Evolutionary conservation across 768 basidiomycete species (phyloP).

Genomic region (Mycena polygramma): DNA sequence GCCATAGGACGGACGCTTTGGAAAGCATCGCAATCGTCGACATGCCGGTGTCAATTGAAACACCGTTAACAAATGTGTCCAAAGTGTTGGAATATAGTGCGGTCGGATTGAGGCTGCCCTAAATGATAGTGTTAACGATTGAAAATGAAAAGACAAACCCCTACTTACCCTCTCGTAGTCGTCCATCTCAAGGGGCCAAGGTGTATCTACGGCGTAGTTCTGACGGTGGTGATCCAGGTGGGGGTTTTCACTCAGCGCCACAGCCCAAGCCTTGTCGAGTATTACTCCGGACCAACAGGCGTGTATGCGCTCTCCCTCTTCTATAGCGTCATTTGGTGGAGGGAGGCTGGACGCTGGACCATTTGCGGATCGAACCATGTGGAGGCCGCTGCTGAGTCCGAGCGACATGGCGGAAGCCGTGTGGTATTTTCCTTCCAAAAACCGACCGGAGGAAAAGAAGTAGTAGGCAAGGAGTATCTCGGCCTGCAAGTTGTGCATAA

Average conservation of each 20-base stretch:
- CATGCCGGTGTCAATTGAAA: background rate
- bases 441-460: conserved; percentile 63
- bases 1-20: conserved; percentile 14
- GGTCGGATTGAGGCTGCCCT: conserved; percentile 8
- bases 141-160: no score
- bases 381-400: conserved; percentile 51
- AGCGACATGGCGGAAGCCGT: conserved; percentile 52
- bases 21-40: conserved; percentile 11
- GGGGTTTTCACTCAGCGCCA: conserved; percentile 53
- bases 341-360: conserved; percentile 47
- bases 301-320: conserved; percentile 54
- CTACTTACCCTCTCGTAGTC: conserved; percentile 49
- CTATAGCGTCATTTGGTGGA: conserved; percentile 44
- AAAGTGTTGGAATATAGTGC: conserved; percentile 10
- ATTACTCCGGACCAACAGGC: conserved; percentile 52
- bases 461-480: conserved; percentile 69
- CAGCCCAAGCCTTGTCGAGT: conserved; percentile 57
- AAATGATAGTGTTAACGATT: background rate
- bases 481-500: conserved; percentile 63
- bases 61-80: background rate
- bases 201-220: conserved; percentile 45
- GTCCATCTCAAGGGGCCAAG: conserved; percentile 54
- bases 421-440: conserved; percentile 60
- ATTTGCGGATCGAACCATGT: conserved; percentile 45
- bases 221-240: conserved; percentile 13